Percentiles rank a stretch among this genome's conserved stretches.
Evolutionary conservation across 2,329 filamentous ascomycete genomes (phyloP).

Genomic region (Incumbomyces lentus): DNA sequence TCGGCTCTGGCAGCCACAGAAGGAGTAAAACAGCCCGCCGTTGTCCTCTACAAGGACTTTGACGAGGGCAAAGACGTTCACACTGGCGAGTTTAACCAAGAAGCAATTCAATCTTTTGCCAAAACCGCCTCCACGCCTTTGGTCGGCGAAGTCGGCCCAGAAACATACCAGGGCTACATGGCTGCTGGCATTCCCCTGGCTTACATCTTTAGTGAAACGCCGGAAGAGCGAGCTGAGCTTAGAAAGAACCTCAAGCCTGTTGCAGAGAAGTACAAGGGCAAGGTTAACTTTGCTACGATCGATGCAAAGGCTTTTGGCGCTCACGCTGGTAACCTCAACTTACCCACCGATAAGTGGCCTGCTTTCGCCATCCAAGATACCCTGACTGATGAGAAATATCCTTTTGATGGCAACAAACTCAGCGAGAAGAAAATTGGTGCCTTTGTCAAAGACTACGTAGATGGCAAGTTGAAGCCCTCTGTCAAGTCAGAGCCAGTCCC

Average conservation of each 20-base stretch:
- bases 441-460: conserved; percentile 77
- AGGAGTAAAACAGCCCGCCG: conserved; percentile 72
- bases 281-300: conserved; percentile 95
- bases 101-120: conserved; percentile 71
- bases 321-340: conserved; percentile 93
- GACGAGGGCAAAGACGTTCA: conserved; percentile 90
- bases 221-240: conserved; percentile 76
- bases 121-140: conserved; percentile 78
- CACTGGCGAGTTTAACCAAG: conserved; percentile 68
- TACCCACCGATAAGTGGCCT: conserved; percentile 89
- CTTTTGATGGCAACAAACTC: conserved; percentile 74
- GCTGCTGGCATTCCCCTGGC: conserved; percentile 80
- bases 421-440: conserved; percentile 60
- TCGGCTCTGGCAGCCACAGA: conserved; percentile 76
- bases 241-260: conserved; percentile 69
- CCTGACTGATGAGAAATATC: conserved; percentile 93
- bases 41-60: conserved; percentile 95
- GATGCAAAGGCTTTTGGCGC: conserved; percentile 90
- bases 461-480: conserved; percentile 85
- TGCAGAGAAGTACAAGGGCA: conserved; percentile 84
- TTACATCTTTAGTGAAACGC: conserved; percentile 92
- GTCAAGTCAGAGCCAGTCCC: conserved; percentile 98
- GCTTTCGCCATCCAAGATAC: conserved; percentile 96
- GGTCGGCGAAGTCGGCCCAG: conserved; percentile 90
- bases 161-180: conserved; percentile 96